Base-by-base conservation (phyloP, 148 eudicot species). In the Spergularia marina region DNA sequence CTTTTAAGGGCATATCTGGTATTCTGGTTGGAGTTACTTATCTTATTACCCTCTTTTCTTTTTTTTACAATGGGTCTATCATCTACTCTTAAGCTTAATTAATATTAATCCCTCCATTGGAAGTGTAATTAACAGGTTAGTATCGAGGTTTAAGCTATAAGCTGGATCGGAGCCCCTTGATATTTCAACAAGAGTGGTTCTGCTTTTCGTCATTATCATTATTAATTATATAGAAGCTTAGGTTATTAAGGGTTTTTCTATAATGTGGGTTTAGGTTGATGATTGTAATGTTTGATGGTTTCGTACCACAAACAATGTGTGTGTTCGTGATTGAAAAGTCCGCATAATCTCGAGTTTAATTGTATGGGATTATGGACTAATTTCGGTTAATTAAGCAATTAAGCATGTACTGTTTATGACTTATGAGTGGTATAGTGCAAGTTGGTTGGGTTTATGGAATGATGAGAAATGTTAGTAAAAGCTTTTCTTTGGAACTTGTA, bases 151-250 rank as follows among this genome's bases (percentile, higher is more conserved):
- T 40, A 20, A 68, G 73, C 12, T 71, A n/a, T 4, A 58, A 68
- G 78, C 41, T 82, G 65, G 83, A 81, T 83, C 84, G 65, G 83
- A 81, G 84, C 86, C 84, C 83, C 78, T 82, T 64, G 82, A 62
- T 56, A 4, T 25, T 11, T 47, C 10, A 13, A 70, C 83, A 76
- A 77, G 84, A 68, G 81, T 54, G 81, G 84, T 61, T 82, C 72
- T 73, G 63, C 71, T 25, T 81, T 77, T 80, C 23, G 39, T 57
- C 15, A 21, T 15, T 39, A 53, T 12, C 56, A 57, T 56, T 60
- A 39, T 51, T 12, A 23, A 15, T 16, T 41, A 49, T 25, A 20
- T 30, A 56, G 23, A 65, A 72, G 23, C n/a, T 13, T 57, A 66
- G 62, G 10, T 73, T 72, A 39, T 30, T 30, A 30, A 2, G 25